Evolutionary conservation across 306 rosid genomes (phyloP), one percentile per base, ranked within the genome.

Genomic region (Quercus parvula): DNA sequence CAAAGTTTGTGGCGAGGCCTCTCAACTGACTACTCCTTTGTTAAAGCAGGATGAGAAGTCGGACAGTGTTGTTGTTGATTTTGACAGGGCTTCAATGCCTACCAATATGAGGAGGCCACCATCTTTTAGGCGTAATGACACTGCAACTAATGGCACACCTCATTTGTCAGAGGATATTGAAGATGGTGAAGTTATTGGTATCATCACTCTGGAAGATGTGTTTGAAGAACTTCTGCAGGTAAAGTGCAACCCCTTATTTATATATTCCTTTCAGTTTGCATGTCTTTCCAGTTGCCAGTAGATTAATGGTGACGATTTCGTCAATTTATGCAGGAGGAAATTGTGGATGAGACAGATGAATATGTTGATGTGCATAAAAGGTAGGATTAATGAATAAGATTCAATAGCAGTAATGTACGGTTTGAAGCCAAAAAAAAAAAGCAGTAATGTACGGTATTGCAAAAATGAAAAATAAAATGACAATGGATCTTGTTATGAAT

Each of bases 221-320:
- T 93, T 95, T 79, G 99, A 95, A 88, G 99, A 95, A 88, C 99
- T 95, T 85, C 85, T 95, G 86, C 99, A 95, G 91, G 99, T 87
- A 79, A 79, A 70, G 41, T 77, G n/a, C 70, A 56, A 59, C 51
- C 84, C 52, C 30, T 80, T 33, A 19, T 68, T 22, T 74, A 66
- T 74, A 55, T 80, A 19, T 64, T 59, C 30, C 70, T 78, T 75
- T 58, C 66, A 4, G 33, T 70, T 75, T 55, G 59, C 33, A 71
- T 56, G 27, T 19, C 55, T 57, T 67, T 78, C 56, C 4, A 25
- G 31, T 56, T 25, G 24, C 24, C 56, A 44, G 24, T 56, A 10
- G 31, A 46, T 14, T 13, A 35, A 41, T 70, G 80, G 62, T 72
- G 76, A 75, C 49, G 61, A 55, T 80, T 69, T 81, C 56, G 0